phyloP scores from a whole-genome alignment of 2,329 filamentous ascomycete species.

The Dothidotthia symphoricarpi region DNA sequence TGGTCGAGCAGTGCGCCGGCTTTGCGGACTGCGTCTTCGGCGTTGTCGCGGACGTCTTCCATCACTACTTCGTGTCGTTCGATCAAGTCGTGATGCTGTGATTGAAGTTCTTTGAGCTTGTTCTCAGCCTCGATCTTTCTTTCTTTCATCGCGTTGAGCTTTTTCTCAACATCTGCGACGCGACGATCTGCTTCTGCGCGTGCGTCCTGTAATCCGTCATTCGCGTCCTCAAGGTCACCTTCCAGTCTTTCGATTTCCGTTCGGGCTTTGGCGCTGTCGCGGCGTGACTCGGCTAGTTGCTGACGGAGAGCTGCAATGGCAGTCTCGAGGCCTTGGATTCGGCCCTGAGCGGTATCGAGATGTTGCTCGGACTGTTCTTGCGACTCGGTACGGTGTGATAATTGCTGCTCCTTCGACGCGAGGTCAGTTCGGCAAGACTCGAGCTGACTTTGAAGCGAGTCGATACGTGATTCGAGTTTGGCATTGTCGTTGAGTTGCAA shows the following conservation, averaged over 20 bases:
- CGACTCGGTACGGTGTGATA: constrained; percentile 23
- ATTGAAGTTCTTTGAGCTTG: constrained; percentile 26
- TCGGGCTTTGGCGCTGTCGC: constrained; percentile 22
- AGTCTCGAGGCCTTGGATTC: constrained; percentile 31
- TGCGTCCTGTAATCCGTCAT: constrained; percentile 26
- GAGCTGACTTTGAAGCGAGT: constrained; percentile 22
- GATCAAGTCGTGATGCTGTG: constrained; percentile 25
- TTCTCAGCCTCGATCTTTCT: constrained; percentile 25
- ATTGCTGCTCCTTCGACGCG: constrained; percentile 25
- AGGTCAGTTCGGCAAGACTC: constrained; percentile 19
- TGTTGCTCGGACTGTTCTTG: constrained; percentile 27
- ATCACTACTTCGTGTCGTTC: constrained; percentile 29
- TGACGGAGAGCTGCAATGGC: constrained; percentile 30
- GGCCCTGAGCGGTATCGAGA: constrained; percentile 27
- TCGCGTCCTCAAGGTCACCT: constrained; percentile 25
- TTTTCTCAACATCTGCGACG: constrained; percentile 30
- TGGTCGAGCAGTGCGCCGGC: constrained; percentile 32
- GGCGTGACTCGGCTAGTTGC: constrained; percentile 35
- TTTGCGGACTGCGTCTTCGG: constrained; percentile 39
- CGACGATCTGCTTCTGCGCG: constrained; percentile 29
- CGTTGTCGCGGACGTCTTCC: constrained; percentile 33
- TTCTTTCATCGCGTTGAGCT: constrained; percentile 31
- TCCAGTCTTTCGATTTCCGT: constrained; percentile 29
- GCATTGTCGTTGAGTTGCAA: constrained; percentile 2
- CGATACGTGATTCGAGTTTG: constrained; percentile 7